phyloP scores from a whole-genome alignment of 1,284 basidiomycete genomes.

The Cutaneotrichosporon mucoides region DNA sequence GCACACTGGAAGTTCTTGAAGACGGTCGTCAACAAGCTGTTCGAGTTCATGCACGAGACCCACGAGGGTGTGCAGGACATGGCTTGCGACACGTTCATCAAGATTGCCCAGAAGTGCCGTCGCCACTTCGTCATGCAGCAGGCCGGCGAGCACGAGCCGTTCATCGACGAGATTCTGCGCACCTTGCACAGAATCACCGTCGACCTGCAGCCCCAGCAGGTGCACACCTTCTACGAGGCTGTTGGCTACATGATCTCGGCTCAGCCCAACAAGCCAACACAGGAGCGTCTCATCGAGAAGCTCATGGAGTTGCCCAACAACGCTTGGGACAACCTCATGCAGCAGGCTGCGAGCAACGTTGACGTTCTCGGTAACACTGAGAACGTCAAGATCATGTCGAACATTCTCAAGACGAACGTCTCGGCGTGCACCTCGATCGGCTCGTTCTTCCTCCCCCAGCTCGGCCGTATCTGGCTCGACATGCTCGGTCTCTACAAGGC shows the following conservation, averaged over 20 bases:
- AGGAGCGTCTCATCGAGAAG: constrained; percentile 91
- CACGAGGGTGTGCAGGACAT: constrained; percentile 99
- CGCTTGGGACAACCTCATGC: constrained; percentile 97
- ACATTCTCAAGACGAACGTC: constrained; percentile 98
- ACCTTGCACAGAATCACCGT: constrained; percentile 90
- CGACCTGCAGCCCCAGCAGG: constrained; percentile 91
- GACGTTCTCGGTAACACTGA: constrained; percentile 87
- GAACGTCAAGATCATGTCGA: constrained; percentile 95
- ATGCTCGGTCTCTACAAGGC: constrained; percentile 99
- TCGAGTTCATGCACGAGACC: constrained; percentile 99
- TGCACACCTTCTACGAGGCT: constrained; percentile 96
- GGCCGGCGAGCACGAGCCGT: constrained; percentile 93
- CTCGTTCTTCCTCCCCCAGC: constrained; percentile 93
- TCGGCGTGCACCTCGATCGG: constrained; percentile 97
- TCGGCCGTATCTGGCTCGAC: constrained; percentile 93
- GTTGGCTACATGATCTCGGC: constrained; percentile 99
- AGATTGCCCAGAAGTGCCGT: constrained; percentile 98
- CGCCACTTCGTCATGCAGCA: constrained; percentile 99
- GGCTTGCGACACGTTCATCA: constrained; percentile 99
- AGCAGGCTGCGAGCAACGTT: constrained; percentile 87
- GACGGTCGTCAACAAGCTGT: constrained; percentile 99
- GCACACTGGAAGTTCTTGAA: constrained; percentile 99
- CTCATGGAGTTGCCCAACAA: constrained; percentile 98
- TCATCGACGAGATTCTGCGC: constrained; percentile 95
- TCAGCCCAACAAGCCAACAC: constrained; percentile 94